Percentiles rank a stretch among this genome's conserved stretches.
These are phyloP conservation scores for Zarea fungicola DNA, from an alignment of 2,329 filamentous ascomycete genomes.

Conservation along the genomic window DNA sequence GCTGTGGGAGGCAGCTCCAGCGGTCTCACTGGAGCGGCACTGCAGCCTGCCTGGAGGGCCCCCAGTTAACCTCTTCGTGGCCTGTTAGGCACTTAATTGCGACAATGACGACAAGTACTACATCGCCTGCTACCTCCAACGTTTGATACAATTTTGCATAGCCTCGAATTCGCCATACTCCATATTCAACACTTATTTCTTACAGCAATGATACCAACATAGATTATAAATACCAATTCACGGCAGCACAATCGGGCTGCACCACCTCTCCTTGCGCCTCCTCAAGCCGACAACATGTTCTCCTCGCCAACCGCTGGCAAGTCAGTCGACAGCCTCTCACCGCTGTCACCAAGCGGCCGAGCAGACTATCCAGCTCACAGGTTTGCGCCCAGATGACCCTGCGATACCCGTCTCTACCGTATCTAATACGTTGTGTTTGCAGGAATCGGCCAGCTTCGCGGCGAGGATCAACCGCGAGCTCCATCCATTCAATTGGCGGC, in stretches of 20 bases:
- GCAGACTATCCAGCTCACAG: constrained; percentile 56
- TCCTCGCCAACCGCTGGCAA: constrained; percentile 54
- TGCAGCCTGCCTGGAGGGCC: too few relatives aligned
- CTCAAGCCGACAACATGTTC: constrained; percentile 45
- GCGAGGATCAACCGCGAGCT: constrained; percentile 81
- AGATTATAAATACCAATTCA: constrained; percentile 24
- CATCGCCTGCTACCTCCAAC: background rate
- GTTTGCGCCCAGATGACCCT: constrained; percentile 30
- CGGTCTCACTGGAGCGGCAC: background rate
- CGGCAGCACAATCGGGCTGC: constrained; percentile 19
- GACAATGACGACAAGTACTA: constrained; percentile 11
- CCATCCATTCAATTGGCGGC: constrained; percentile 82
- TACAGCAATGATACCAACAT: constrained; percentile 47
- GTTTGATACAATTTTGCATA: constrained; percentile 1
- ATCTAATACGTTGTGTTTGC: constrained; percentile 2
- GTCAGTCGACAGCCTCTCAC: constrained; percentile 60
- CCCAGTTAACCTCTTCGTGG: too few relatives aligned
- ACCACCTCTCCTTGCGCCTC: constrained; percentile 12
- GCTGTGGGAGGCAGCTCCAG: background rate
- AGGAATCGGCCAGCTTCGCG: constrained; percentile 40
- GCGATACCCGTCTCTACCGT: background rate
- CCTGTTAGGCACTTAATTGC: constrained; percentile 7
- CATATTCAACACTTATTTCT: constrained; percentile 1
- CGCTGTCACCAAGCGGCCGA: constrained; percentile 44
- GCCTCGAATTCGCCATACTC: background rate